These are phyloP conservation scores for Dipteronia dyeriana DNA, from an alignment of 345 rosid genomes.

Conservation along the genomic window DNA sequence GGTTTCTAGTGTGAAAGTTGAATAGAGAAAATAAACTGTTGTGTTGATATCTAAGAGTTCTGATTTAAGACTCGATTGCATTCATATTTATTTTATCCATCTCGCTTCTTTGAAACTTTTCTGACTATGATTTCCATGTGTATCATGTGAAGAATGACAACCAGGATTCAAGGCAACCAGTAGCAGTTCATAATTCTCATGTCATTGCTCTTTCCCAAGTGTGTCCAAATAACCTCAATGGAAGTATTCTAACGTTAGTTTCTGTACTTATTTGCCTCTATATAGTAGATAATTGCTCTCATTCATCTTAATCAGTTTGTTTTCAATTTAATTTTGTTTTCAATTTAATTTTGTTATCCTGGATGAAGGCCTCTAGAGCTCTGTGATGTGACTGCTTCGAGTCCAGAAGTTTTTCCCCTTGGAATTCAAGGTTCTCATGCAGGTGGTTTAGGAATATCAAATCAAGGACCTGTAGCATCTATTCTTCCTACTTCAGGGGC, in stretches of 20 bases:
- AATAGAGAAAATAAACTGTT: background rate
- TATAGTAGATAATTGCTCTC: background rate
- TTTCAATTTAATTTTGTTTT: constrained; percentile 27
- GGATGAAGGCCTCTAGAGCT: constrained; percentile 95
- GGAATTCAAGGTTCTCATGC: constrained; percentile 66
- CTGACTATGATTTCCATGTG: constrained; percentile 31
- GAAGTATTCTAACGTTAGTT: constrained; percentile 74
- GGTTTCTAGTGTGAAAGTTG: background rate
- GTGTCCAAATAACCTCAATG: constrained; percentile 80
- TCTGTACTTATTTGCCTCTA: constrained; percentile 5
- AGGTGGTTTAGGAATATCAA: constrained; percentile 53
- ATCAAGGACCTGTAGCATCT: constrained; percentile 69
- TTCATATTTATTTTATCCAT: constrained; percentile 21
- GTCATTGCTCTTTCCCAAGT: constrained; percentile 78
- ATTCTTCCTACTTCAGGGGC: constrained; percentile 60
- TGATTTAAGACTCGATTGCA: constrained; percentile 15
- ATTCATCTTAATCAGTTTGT: background rate
- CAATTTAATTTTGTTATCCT: constrained; percentile 31
- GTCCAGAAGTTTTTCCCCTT: constrained; percentile 58
- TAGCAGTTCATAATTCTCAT: constrained; percentile 78
- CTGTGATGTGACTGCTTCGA: constrained; percentile 64
- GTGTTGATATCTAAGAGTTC: background rate
- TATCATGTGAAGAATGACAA: constrained; percentile 60
- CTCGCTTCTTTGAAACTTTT: constrained; percentile 28
- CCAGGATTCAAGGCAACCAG: constrained; percentile 73